phyloP scores from a whole-genome alignment of 108 stramenopile genomes.

The Fistulifera pelliculosa region DNA sequence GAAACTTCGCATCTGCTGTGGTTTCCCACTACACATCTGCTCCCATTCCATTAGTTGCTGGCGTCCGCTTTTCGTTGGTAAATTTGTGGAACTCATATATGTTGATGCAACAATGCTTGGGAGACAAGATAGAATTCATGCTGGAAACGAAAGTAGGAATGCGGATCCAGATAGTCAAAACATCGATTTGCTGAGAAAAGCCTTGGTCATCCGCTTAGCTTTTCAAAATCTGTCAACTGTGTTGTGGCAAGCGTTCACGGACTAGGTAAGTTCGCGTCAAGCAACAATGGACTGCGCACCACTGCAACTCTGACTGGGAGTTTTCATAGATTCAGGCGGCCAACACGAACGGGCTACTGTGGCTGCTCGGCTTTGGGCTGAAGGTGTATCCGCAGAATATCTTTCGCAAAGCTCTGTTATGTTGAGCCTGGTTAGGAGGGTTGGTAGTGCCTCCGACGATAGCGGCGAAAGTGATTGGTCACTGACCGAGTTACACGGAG shows the following conservation, averaged over 20 bases:
- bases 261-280: neutral
- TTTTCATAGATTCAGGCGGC: conserved; percentile 32
- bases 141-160: conserved; percentile 1
- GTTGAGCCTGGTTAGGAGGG: conserved; percentile 40
- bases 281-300: no score
- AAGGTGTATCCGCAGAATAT: conserved; percentile 72
- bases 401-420: conserved; percentile 59
- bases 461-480: conserved; percentile 34
- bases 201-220: conserved; percentile 46
- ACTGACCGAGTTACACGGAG: conserved; percentile 53
- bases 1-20: conserved; percentile 53
- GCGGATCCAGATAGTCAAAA: conserved; percentile 13
- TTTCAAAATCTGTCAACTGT: conserved; percentile 29
- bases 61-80: conserved; percentile 49
- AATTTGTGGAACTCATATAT: conserved; percentile 59
- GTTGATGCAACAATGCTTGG: conserved; percentile 25
- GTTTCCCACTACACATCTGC: conserved; percentile 44
- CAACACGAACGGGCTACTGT: conserved; percentile 42
- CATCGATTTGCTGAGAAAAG: conserved; percentile 36
- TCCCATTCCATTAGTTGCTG: conserved; percentile 55
- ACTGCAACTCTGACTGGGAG: no score
- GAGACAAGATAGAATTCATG: conserved; percentile 11
- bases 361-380: conserved; percentile 49
- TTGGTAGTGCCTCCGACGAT: conserved; percentile 15
- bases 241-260: conserved; percentile 57